These are phyloP conservation scores for Colletotrichum neosansevieriae DNA, from an alignment of 2,329 filamentous ascomycete species.

Conservation along the genomic window DNA sequence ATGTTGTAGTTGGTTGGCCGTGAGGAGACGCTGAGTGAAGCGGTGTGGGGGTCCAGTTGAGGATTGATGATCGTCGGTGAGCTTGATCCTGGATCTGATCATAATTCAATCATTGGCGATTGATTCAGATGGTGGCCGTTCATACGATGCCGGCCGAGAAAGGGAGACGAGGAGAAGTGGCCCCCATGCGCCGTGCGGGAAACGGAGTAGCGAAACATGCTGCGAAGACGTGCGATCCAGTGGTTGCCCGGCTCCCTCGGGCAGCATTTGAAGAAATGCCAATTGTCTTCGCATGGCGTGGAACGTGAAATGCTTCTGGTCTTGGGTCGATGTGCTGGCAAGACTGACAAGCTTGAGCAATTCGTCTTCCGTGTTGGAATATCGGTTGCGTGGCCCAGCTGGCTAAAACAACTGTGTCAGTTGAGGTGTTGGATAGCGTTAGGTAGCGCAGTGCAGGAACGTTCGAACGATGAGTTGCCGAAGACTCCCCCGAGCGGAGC, in stretches of 20 bases:
- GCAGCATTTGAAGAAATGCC: background rate
- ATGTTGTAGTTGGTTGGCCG: constrained; percentile 6
- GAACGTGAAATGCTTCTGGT: constrained; percentile 17
- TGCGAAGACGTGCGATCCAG: background rate
- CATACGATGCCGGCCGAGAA: constrained; percentile 25
- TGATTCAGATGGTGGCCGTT: constrained; percentile 32
- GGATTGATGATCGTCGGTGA: constrained; percentile 31
- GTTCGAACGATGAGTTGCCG: constrained; percentile 9
- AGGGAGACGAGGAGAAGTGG: constrained; percentile 16
- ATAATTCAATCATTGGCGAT: background rate
- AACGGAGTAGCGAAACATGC: constrained; percentile 14
- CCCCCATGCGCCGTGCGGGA: constrained; percentile 27
- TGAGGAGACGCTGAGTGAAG: constrained; percentile 3
- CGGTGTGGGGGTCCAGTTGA: constrained; percentile 31
- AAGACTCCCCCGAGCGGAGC: constrained; percentile 19
- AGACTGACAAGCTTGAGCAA: constrained; percentile 20
- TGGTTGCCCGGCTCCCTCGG: constrained; percentile 13
- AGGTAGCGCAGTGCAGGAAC: constrained; percentile 19
- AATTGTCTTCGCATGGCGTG: background rate
- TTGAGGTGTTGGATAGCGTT: constrained; percentile 31
- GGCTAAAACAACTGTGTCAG: constrained; percentile 25
- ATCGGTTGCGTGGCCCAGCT: constrained; percentile 16
- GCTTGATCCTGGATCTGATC: constrained; percentile 16
- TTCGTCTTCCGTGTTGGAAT: constrained; percentile 14
- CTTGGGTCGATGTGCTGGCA: constrained; percentile 34